Base-by-base conservation (phyloP, 148 eudicot genomes). In the Vaccinium corymbosum region DNA sequence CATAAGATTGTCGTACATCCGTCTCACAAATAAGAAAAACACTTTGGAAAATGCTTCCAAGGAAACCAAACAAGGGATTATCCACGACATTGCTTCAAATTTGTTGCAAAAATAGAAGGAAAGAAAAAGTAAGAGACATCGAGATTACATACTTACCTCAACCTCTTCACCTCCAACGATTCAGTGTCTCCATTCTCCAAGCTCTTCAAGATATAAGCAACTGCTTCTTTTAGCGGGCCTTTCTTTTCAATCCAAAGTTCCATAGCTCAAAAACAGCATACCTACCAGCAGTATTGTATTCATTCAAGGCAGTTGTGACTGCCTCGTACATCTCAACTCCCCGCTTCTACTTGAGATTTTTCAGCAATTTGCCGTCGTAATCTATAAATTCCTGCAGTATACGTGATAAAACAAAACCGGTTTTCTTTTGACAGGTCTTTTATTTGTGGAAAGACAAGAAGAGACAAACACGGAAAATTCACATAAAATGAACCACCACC, bases 251-350 rank as follows among this genome's bases (percentile, higher is more conserved):
- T 51, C 55, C 73, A 19, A 56, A 84, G 51, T 80, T 84, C 83
- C 86, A 84, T 10, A 84, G 79, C 79, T 84, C 83, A 55, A 83
- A 57, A 57, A 80, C 71, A 19, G 80, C 86, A 80, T 84, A 80
- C 52, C 83, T 74, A 38, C 86, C 86, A 50, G 83, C 73, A 51
- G 83, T 73, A 25, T 84, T 84, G 52, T 71, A 84, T 27, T 84
- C 83, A 80, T 80, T 84, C 83, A 80, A 84, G 46, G 86, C 86
- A 70, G 83, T 80, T 22, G 52, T 57, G 19, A 84, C 83, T 15
- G 86, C 86, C 49, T 80, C 59, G 12, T 57, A 80, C 56, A 68
- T 29, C 20, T 71, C 86, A 59, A 38, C n/a, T 70, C 86, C 86
- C 79, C 79, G 56, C 73, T 84, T 83, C 17, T 42, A 59, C 77